Evolutionary conservation across 140 eudicot genomes (phyloP), one percentile per base, ranked within the genome.

Genomic region (Erigeron philadelphicus): DNA sequence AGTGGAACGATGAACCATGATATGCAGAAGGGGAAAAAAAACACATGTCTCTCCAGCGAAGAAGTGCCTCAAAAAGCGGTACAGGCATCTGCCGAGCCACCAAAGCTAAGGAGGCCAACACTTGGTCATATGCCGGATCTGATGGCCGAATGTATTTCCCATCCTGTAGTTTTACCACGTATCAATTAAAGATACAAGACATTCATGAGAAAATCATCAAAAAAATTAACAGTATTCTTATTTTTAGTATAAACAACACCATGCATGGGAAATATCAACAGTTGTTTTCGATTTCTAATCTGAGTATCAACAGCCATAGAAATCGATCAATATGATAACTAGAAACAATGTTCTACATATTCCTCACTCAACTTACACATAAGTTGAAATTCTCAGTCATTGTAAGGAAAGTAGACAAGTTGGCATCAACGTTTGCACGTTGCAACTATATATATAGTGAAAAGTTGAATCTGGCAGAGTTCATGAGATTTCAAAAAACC

Each of bases 51-150:
- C 97, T 82, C 97, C 97, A 90, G 12, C 87, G 82, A 64, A 82
- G 80, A 80, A 90, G 96, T 23, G 95, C 97, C 77, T 90, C 97
- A 64, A 90, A 69, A 72, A 90, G 92, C 66, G 96, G 88, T 61
- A 84, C 85, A 10, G 97, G 97, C 54, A 95, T 90, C 73, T 88
- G 97, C 41, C 87, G 88, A 9, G 97, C 97, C 76, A 88, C 90
- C 89, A 90, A 81, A 63, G 96, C 97, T 77, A 90, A 76, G 8
- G 97, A 90, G 68, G 88, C 97, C 80, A 90, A 17, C 61, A 90
- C 95, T 81, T 86, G 97, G 70, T 90, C 97, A 75, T 90, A 90
- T 0, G 97, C 96, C 0, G 96, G 90, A 56, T 90, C 97, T 35
- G 90, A 90, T 42, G 96, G 94, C 59, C 84, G 85, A 76, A 78